phyloP scores from a whole-genome alignment of 345 rosid species.

The Erodium maritimum region DNA sequence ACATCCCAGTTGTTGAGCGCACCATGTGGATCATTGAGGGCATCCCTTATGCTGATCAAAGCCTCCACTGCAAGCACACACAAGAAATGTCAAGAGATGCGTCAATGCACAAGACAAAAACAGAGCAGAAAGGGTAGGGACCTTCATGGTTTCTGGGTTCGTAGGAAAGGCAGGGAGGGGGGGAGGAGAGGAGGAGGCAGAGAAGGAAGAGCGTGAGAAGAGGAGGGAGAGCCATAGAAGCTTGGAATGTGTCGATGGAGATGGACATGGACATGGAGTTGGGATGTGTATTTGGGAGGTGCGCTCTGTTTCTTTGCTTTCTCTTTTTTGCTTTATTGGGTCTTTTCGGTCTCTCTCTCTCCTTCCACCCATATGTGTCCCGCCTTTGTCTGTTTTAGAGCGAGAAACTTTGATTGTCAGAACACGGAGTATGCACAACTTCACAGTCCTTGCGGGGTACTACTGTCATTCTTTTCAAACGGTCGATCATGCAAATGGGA shows the following conservation, averaged over 20 bases:
- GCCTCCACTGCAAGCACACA: conserved; percentile 53
- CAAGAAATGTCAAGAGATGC: neutral
- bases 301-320: no score
- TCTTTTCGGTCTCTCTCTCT: no score
- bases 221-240: conserved; percentile 21
- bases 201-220: conserved; percentile 17
- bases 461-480: no score
- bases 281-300: no score
- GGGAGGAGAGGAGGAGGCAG: neutral
- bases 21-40: conserved; percentile 69
- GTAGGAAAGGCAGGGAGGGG: conserved; percentile 29
- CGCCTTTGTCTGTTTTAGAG: no score
- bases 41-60: conserved; percentile 44
- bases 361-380: no score
- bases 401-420: no score
- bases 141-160: conserved; percentile 91
- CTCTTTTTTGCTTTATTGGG: no score
- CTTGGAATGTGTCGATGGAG: conserved; percentile 10
- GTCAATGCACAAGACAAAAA: neutral
- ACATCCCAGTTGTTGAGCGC: conserved; percentile 87
- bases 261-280: no score
- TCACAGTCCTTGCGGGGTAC: no score
- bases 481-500: no score
- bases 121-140: conserved; percentile 7
- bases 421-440: no score